Percentiles rank a stretch among this genome's conserved stretches.
Evolutionary conservation across 1,284 basidiomycete genomes (phyloP).

Genomic region (Flammula alnicola): DNA sequence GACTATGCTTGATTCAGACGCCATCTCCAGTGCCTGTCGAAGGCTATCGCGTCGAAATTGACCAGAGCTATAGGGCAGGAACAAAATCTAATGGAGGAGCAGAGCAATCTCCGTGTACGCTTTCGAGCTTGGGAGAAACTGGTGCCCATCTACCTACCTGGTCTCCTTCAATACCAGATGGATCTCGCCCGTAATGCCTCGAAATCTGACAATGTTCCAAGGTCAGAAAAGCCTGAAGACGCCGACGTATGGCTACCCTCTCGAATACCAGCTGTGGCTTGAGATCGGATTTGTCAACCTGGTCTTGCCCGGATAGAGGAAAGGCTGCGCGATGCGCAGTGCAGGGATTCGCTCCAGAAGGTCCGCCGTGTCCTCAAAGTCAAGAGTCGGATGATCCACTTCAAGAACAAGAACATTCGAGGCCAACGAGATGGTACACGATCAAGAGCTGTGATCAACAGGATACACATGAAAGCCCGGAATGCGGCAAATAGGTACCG

Average conservation of each 20-base stretch:
- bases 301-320: conserved; percentile 3
- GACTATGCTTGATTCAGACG: conserved; percentile 1
- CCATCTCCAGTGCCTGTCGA: conserved; percentile 3
- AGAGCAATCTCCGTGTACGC: conserved; percentile 14
- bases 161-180: conserved; percentile 6
- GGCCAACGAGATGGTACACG: conserved; percentile 13
- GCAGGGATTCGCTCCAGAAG: background rate
- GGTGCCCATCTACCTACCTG: conserved; percentile 4
- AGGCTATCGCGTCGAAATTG: background rate
- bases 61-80: background rate
- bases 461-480: too few relatives aligned
- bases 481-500: conserved; percentile 3
- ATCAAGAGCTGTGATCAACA: background rate
- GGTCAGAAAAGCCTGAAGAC: conserved; percentile 16
- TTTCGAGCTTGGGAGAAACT: conserved; percentile 19
- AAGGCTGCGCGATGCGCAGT: conserved; percentile 2
- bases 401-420: conserved; percentile 13
- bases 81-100: conserved; percentile 12
- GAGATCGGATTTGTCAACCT: conserved; percentile 6
- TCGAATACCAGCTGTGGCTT: background rate
- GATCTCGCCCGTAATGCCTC: background rate
- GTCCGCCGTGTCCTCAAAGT: conserved; percentile 1
- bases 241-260: conserved; percentile 22
- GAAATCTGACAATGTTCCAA: background rate
- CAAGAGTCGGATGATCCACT: conserved; percentile 8